Conservation (phyloP, 2,329 filamentous ascomycete genomes). For the Colletotrichum gigasporum region DNA sequence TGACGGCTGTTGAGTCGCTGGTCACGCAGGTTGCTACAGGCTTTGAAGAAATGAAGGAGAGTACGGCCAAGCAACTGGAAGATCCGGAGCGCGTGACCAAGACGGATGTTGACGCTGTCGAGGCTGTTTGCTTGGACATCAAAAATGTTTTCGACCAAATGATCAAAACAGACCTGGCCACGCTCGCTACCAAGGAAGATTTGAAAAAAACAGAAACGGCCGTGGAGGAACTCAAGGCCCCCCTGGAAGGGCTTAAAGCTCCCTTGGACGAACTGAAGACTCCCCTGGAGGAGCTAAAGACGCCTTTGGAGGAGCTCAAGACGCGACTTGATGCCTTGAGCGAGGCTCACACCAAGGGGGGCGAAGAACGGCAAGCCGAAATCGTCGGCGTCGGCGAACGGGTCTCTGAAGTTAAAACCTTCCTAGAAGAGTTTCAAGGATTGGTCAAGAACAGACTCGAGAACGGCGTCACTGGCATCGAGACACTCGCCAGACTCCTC, state of each 20-base stretch:
- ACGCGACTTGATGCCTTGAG: conserved; percentile 70
- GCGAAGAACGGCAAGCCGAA: conserved; percentile 86
- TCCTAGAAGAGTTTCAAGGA: conserved; percentile 81
- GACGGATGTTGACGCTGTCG: conserved; percentile 82
- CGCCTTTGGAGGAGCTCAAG: conserved; percentile 68
- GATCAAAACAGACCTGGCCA: conserved; percentile 74
- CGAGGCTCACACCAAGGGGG: conserved; percentile 78
- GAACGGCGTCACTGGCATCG: conserved; percentile 77
- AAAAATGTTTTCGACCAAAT: conserved; percentile 82
- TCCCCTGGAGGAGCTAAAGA: conserved; percentile 69
- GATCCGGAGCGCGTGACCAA: conserved; percentile 77
- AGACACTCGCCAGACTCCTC: conserved; percentile 76
- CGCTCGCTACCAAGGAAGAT: conserved; percentile 80
- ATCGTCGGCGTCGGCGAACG: conserved; percentile 81
- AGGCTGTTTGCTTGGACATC: conserved; percentile 84
- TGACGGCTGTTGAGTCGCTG: conserved; percentile 79
- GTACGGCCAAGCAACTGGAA: conserved; percentile 61
- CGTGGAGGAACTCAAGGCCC: conserved; percentile 49
- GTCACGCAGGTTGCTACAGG: conserved; percentile 79
- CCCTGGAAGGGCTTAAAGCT: conserved; percentile 13
- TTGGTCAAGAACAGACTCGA: conserved; percentile 81
- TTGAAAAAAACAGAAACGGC: conserved; percentile 75
- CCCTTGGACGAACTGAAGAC: conserved; percentile 15
- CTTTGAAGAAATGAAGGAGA: conserved; percentile 78
- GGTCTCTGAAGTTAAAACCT: conserved; percentile 79